A percentile compares a stretch with the other conserved stretches of the same genome.
Conservation (phyloP, 768 basidiomycete species). For the Pholiota conissans region DNA sequence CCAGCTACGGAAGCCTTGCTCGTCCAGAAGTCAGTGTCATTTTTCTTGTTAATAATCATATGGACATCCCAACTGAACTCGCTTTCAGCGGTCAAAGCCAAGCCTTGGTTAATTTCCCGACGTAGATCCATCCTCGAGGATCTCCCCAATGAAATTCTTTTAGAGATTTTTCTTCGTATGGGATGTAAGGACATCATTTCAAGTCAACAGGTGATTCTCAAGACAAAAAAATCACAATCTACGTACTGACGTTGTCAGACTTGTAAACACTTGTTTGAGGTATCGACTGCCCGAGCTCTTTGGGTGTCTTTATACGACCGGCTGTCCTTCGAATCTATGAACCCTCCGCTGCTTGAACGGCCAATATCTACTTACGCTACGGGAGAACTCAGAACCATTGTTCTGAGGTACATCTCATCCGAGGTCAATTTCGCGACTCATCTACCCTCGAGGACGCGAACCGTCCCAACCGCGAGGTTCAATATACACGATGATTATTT, state of each 20-base stretch:
- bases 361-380: background rate
- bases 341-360: background rate
- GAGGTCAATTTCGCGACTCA: background rate
- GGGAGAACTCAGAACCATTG: background rate
- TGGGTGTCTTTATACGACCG: background rate
- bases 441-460: background rate
- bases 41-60: background rate
- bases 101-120: background rate
- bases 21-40: background rate
- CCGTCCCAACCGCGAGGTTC: background rate
- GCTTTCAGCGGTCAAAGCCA: too few species aligned
- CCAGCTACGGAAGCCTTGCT: background rate
- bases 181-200: background rate
- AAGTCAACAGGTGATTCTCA: background rate
- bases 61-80: too few species aligned
- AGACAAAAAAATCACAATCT: background rate
- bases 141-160: background rate
- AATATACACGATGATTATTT: background rate
- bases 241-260: background rate
- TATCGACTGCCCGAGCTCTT: background rate
- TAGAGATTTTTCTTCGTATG: background rate
- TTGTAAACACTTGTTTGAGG: background rate
- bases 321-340: background rate
- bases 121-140: background rate
- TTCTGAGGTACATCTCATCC: background rate